These are phyloP conservation scores for Chlamydomonas eustigma DNA, from an alignment of 139 green algal species.

Conservation along the genomic window DNA sequence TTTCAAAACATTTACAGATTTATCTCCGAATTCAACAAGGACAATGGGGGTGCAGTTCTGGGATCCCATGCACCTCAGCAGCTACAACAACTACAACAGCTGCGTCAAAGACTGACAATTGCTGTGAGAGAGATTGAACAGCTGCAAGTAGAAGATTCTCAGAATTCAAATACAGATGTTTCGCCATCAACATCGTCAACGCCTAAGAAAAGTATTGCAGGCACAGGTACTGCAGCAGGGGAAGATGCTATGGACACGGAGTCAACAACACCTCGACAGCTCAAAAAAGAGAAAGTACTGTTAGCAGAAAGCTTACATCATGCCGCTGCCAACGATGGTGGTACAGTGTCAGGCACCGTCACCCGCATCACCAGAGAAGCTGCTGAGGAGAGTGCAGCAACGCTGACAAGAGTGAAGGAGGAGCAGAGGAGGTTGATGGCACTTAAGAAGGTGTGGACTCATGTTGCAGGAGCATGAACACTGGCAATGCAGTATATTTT, in stretches of 20 bases:
- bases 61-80: constrained; percentile 6
- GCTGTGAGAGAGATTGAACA: neutral
- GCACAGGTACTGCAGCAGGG: too few relatives aligned
- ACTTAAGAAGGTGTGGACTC: neutral
- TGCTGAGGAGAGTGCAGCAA: neutral
- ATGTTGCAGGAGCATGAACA: neutral
- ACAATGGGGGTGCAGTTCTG: neutral
- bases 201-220: too few relatives aligned
- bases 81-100: constrained; percentile 1
- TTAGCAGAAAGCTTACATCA: too few relatives aligned
- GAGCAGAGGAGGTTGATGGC: neutral
- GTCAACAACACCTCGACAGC: too few relatives aligned
- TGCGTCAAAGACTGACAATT: neutral
- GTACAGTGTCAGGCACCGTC: neutral
- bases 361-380: neutral
- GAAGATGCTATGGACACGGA: too few relatives aligned
- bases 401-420: neutral
- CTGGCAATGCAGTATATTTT: too few relatives aligned
- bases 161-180: too few relatives aligned
- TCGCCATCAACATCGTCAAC: too few relatives aligned
- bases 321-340: neutral
- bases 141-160: neutral
- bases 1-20: neutral
- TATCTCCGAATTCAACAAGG: constrained; percentile 7
- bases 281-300: too few relatives aligned